Evolutionary conservation across 108 stramenopile genomes (phyloP), one percentile per base, ranked within the genome.

Genomic region (Thalassiosira profunda): DNA sequence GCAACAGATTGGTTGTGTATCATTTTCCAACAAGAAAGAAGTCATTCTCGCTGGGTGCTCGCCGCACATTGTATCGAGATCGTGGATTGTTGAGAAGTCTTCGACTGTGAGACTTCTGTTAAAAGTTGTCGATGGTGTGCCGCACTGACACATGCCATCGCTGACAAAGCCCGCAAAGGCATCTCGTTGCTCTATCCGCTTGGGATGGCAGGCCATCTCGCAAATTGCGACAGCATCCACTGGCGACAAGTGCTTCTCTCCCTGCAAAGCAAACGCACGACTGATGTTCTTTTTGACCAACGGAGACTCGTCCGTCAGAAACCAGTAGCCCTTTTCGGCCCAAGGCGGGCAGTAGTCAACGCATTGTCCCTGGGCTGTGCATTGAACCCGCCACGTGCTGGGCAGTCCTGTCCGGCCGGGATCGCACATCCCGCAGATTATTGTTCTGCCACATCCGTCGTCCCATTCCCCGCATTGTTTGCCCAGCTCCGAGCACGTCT

Each of bases 381-480:
- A 80, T 56, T 70, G 67, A 34, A 68, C 66, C 9, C 73, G 52
- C 79, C 79, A 80, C 3, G 73, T 63, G 26, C 52, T 43, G 7
- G 79, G 79, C 20, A 80, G 30, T 14, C 73, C 73, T 7, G 67
- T 55, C 41, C 67, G 68, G 5, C 67, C 67, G 20, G 18, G n/a
- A 61, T 80, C 63, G 44, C 79, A 80, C 10, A 80, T 26, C n/a
- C 79, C 79, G 29, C 79, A 80, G 11, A 74, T 74, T 2, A 80
- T 45, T 38, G 67, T 74, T 34, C 36, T 44, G 11, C 73, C 73
- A 42, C 79, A 80, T 35, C 72, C 79, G 70, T 80, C 79, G 36
- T 52, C 52, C 73, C 73, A 80, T 56, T 80, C 79, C 42, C 79
- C 79, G 35, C 79, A 80, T 54, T 80, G 79, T 52, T 70, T 80